Conservation (phyloP, 805 yeast genomes). For the Nakazawaea holstii region DNA sequence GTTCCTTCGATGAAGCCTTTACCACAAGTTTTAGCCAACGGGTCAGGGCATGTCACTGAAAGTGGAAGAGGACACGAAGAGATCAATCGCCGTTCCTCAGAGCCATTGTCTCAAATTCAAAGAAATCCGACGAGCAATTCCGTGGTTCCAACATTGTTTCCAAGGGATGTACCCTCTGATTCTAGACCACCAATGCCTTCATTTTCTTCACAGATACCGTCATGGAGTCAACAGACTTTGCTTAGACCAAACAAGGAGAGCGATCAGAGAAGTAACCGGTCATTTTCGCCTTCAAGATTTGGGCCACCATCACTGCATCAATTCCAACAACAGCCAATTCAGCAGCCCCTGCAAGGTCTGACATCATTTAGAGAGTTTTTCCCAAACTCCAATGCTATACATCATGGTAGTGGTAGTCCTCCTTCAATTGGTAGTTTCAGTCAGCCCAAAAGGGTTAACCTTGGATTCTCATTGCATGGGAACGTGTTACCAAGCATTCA, state of each 20-base stretch:
- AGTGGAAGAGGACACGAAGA: too few relatives aligned
- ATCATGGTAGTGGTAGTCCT: background rate
- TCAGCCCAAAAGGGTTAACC: slow-evolving; percentile 5
- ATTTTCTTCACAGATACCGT: slow-evolving; percentile 1
- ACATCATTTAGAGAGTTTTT: too few relatives aligned
- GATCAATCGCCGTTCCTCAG: background rate
- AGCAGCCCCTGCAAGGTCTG: background rate
- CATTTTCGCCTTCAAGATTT: slow-evolving; percentile 2
- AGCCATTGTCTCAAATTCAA: background rate
- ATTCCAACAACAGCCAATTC: background rate
- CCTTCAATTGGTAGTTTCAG: background rate
- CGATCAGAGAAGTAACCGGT: background rate
- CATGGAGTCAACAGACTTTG: background rate
- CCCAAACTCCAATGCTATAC: background rate
- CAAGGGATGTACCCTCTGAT: background rate
- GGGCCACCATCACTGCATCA: background rate
- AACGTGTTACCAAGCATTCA: background rate
- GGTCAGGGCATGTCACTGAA: too few relatives aligned
- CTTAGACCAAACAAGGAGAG: background rate
- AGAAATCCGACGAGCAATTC: background rate
- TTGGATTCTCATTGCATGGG: slow-evolving; percentile 5
- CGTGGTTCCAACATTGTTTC: background rate
- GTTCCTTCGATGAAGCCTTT: too few relatives aligned
- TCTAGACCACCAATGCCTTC: background rate
- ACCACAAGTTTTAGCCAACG: background rate